Base-by-base conservation (phyloP, 148 eudicot genomes). In the Suaeda aralocaspica region DNA sequence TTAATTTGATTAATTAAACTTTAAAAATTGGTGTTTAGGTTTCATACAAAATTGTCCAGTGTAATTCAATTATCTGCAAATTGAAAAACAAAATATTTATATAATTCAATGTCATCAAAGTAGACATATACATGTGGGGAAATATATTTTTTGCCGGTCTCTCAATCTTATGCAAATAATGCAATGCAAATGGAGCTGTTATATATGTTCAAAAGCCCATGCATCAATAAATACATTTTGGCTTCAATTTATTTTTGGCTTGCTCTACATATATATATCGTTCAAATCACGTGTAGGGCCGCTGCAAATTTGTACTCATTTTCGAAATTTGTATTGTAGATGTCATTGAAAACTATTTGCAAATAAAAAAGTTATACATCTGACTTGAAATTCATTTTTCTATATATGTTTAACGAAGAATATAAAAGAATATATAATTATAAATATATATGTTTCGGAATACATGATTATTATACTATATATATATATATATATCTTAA, bases 71-170 rank as follows among this genome's bases (percentile, higher is more conserved):
- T 59, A 36, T 62, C 2, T 6, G 9, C 29, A 22, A 10, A 4
- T 63, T 63, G n/a, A 25, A 60, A 31, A n/a, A 3, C 5, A 59
- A 16, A 2, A 14, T 30, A 53, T 31, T 31, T n/a, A 0, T 12
- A 31, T 62, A 21, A 15, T 29, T 61, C 46, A 36, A 63, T 63
- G 66, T 63, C 66, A 39, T 19, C 50, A 41, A 49, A 62, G 3
- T 18, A 39, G 28, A 62, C 66, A 63, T 41, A 22, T 63, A 63
- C 50, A 41, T 63, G 67, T 63, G 50, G 50, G 67, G 67, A 63
- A 63, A 39, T 41, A n/a, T 62, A 10, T 62, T 36, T 28, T 62
- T n/a, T 61, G 48, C 48, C 46, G 66, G 66, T 62, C 48, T 62
- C 29, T 62, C 66, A 22, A 62, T n/a, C 0, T 21, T 16, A 39